Percentiles rank a stretch among this genome's conserved stretches.
Conservation (phyloP, 345 rosid species). For the Eucalyptus marginata region DNA sequence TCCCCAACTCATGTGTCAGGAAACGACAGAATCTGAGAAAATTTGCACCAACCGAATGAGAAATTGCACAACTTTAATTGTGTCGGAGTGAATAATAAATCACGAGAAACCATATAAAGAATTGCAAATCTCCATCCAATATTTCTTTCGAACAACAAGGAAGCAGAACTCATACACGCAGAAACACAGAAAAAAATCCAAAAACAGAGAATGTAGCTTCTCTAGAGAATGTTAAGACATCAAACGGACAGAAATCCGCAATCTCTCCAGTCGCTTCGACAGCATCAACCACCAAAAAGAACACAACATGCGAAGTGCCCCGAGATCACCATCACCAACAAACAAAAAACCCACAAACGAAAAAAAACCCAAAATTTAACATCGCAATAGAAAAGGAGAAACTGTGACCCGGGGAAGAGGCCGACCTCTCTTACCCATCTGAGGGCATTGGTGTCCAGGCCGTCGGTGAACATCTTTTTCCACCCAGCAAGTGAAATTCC, state of each 20-base stretch:
- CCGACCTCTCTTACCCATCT: slow-evolving; percentile 42
- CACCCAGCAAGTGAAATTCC: not conserved
- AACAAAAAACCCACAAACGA: not conserved
- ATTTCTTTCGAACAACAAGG: not conserved
- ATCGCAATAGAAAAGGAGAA: not conserved
- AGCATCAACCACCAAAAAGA: not conserved
- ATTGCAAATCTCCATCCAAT: not conserved
- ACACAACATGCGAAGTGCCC: not conserved
- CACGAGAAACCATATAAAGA: not conserved
- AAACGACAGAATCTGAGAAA: not conserved
- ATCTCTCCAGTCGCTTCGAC: not conserved
- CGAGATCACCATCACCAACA: not conserved
- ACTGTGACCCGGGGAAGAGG: not conserved
- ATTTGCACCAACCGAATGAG: not conserved
- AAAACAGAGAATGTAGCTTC: not conserved
- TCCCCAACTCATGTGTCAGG: not conserved
- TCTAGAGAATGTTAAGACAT: not conserved
- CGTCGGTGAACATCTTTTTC: slow-evolving; percentile 32
- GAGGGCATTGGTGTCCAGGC: slow-evolving; percentile 30
- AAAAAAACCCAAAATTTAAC: not conserved
- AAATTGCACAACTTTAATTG: not conserved
- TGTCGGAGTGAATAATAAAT: not conserved
- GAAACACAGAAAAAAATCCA: not conserved
- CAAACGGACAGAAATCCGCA: not conserved
- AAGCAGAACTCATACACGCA: not conserved